Percentiles rank a stretch among this genome's conserved stretches.
These are phyloP conservation scores for Tulasnella sp. DNA, from an alignment of 768 basidiomycete genomes.

Conservation along the genomic window DNA sequence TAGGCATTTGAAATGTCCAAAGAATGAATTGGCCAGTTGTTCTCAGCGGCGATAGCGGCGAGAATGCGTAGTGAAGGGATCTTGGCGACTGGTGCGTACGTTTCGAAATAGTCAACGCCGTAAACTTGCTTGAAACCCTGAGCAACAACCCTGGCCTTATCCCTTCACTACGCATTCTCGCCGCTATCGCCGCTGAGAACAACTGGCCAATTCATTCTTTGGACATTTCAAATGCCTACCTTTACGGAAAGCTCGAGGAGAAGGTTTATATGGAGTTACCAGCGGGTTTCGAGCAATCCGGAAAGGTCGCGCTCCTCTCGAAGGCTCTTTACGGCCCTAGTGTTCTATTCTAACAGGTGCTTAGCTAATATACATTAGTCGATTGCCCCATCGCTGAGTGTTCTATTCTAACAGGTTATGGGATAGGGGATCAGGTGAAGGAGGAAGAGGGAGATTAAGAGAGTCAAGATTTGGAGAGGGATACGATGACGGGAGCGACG, in stretches of 20 bases:
- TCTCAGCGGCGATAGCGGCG: constrained; percentile 22
- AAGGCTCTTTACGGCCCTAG: too few relatives aligned
- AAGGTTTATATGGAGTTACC: constrained; percentile 30
- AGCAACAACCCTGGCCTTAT: constrained; percentile 37
- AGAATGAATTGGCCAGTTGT: constrained; percentile 21
- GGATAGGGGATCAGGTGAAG: too few relatives aligned
- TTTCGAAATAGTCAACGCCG: constrained; percentile 36
- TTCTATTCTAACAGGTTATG: too few relatives aligned
- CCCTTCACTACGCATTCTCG: constrained; percentile 24
- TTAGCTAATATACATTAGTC: too few relatives aligned
- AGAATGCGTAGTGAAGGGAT: constrained; percentile 19
- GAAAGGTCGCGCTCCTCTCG: constrained; percentile 12
- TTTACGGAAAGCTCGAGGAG: constrained; percentile 30
- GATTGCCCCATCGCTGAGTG: too few relatives aligned
- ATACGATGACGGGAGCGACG: too few relatives aligned
- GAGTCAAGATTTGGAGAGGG: too few relatives aligned
- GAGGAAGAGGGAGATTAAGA: too few relatives aligned
- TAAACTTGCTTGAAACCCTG: constrained; percentile 36
- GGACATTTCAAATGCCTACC: constrained; percentile 26
- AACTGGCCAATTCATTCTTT: constrained; percentile 24
- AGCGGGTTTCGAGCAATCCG: neutral
- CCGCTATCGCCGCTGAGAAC: constrained; percentile 22
- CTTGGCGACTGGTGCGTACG: constrained; percentile 29
- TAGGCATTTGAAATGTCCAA: constrained; percentile 26
- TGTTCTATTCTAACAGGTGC: too few relatives aligned